A percentile compares a stretch with the other conserved stretches of the same genome.
Evolutionary conservation across 805 yeast species (phyloP).

Genomic region (Nakazawaea ishiwadae): DNA sequence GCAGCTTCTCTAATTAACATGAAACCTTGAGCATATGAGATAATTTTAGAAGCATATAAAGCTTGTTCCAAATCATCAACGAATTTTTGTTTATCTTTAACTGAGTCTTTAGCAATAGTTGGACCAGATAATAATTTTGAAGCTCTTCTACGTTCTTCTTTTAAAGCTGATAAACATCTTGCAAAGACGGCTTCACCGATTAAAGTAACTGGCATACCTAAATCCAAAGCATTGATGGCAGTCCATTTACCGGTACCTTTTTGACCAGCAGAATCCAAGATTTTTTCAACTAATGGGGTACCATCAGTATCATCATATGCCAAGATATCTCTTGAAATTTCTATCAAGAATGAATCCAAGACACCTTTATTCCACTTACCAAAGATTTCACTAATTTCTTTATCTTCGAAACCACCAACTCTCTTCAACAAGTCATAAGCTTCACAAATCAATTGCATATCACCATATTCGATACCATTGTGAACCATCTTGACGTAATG

Average conservation of each 20-base stretch:
- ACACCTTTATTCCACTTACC: constrained; percentile 96
- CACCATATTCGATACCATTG: constrained; percentile 99
- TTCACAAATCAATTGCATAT: constrained; percentile 98
- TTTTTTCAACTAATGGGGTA: constrained; percentile 91
- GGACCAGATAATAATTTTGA: constrained; percentile 81
- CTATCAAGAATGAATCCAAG: constrained; percentile 92
- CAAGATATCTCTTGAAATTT: constrained; percentile 93
- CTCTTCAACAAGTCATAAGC: constrained; percentile 96
- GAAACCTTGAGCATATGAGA: constrained; percentile 99
- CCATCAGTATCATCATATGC: constrained; percentile 88
- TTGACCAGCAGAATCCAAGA: constrained; percentile 96
- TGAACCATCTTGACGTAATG: constrained; percentile 99
- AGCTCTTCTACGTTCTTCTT: constrained; percentile 87
- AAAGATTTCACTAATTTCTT: constrained; percentile 92
- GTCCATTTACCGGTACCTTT: constrained; percentile 99
- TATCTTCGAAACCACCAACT: constrained; percentile 83
- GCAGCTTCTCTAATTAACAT: constrained; percentile 99
- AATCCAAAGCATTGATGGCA: constrained; percentile 94
- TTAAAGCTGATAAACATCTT: constrained; percentile 91
- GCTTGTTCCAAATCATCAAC: constrained; percentile 97
- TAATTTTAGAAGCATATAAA: constrained; percentile 95
- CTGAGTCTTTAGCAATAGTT: constrained; percentile 50
- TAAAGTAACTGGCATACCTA: constrained; percentile 97
- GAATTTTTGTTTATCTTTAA: constrained; percentile 75
- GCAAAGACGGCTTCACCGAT: constrained; percentile 99